Base-by-base conservation (phyloP, 768 basidiomycete species). In the Mycena metata region DNA sequence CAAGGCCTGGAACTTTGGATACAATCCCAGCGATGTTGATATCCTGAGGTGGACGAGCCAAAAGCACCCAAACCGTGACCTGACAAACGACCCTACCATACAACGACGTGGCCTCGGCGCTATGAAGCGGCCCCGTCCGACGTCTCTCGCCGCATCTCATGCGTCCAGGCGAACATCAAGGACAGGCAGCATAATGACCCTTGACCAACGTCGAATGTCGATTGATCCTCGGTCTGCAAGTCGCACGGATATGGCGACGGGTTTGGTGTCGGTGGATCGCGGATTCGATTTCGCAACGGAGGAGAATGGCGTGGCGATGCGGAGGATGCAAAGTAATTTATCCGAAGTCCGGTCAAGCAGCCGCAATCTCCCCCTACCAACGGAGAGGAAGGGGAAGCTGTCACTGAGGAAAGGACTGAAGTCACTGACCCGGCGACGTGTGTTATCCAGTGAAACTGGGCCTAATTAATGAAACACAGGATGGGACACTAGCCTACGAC, bases 241-340 rank as follows among this genome's bases (percentile, higher is more conserved):
- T 76, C 85, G 90, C 64, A 92, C 91, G 58, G 96, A 96, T 74
- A 94, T 98, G 95, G 88, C 92, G 19, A 96, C 95, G 5, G 96
- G 96, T 23, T 57, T 91, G 49, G 85, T 87, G 33, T 88, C 90
- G 3, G 80, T 88, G 16, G 84, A 94, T 70, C 90, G 91, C 35
- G 95, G 95, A 12, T 98, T 96, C 77, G 92, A 94, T 78, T 97
- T 97, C 76, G 87, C 91, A 23, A 89, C 88, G 16, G 96, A 98
- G 78, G 96, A 97, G 77, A 85, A 88, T 64, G 96, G 96, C 45
- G 90, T 95, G 52, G 93, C 93, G 33, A 91, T 96, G 80, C 89
- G 88, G 67, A 85, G 94, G 57, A 91, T 96, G 82, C 94, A 95
- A 78, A 94, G 84, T 62, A 90, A 93, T 76, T 79, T 95, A 35